A percentile compares a stretch with the other conserved stretches of the same genome.
Conservation (phyloP, 2,329 filamentous ascomycete species). For the Neurospora crassa region DNA sequence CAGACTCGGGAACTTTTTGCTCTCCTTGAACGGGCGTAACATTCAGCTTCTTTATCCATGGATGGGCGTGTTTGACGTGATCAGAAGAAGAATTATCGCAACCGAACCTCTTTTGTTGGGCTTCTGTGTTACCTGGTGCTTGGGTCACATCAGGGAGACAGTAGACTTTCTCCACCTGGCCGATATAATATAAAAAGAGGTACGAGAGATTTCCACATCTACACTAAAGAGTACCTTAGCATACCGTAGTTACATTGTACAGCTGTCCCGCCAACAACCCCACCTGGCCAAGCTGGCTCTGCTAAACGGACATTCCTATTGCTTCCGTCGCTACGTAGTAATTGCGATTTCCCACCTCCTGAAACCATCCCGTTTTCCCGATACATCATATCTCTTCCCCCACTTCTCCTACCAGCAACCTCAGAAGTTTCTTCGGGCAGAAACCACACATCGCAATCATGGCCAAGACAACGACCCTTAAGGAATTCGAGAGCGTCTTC, state of each 20-base stretch:
- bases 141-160: background rate
- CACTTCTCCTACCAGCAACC: background rate
- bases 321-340: background rate
- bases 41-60: background rate
- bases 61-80: background rate
- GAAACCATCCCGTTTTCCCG: background rate
- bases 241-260: background rate
- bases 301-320: background rate
- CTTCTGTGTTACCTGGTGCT: background rate
- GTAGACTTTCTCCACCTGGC: too few species aligned
- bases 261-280: background rate
- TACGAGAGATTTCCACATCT: too few species aligned
- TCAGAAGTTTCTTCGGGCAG: background rate
- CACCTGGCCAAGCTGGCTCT: background rate
- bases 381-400: background rate
- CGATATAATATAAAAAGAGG: too few species aligned
- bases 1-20: background rate
- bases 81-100: background rate
- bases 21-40: background rate
- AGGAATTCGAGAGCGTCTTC: conserved; percentile 86
- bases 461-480: conserved; percentile 64
- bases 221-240: background rate
- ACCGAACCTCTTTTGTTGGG: background rate
- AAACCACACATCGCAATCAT: conserved; percentile 28
- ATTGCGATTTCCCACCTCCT: background rate